Base-by-base conservation (phyloP, 2,329 filamentous ascomycete species). In the Uncinocarpus reesii region DNA sequence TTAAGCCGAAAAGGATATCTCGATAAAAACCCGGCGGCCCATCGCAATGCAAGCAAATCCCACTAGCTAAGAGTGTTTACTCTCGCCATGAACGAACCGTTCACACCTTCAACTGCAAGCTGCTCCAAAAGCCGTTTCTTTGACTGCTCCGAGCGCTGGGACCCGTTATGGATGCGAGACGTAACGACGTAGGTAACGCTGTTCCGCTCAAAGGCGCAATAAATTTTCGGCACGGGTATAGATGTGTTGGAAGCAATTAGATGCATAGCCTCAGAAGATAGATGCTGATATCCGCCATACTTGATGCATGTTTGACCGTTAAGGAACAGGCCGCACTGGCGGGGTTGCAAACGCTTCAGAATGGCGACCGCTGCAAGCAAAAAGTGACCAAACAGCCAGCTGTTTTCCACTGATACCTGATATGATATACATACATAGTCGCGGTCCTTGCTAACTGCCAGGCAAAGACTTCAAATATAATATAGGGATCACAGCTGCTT, bases 121-220 rank as follows among this genome's bases (percentile, higher is more conserved):
- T 58, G 53, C 4, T 35, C 21, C 11, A 51, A 43, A 32, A 57
- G 20, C 10, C 32, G 38, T 20, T 32, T 13, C 23, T 42, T 45
- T 23, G 45, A 49, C 15, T 50, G 24, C 26, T 52, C 52, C 2
- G 49, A 52, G 2, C 49, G 21, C 11, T 32, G 42, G 10, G 4
- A 18, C 60, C 56, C 62, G 1, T 42, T 52, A 8, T 31, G 47
- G 23, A 70, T 62, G 35, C 60, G 47, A 26, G 64, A 57, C 71
- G 76, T 76, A 0, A 75, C 60, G 36, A 76, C 73, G 53, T 72
- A 72, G 0, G 67, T 61, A 3, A 53, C 52, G 15, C 63, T 63
- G 7, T 64, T 62, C 46, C 65, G 59, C 1, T 60, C 46, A 43
- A 75, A 75, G 29, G 70, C 61, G 52, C 62, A 71, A 52, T 71